Evolutionary conservation across 805 yeast genomes (phyloP).

Genomic region (Ogataea haglerorum): DNA sequence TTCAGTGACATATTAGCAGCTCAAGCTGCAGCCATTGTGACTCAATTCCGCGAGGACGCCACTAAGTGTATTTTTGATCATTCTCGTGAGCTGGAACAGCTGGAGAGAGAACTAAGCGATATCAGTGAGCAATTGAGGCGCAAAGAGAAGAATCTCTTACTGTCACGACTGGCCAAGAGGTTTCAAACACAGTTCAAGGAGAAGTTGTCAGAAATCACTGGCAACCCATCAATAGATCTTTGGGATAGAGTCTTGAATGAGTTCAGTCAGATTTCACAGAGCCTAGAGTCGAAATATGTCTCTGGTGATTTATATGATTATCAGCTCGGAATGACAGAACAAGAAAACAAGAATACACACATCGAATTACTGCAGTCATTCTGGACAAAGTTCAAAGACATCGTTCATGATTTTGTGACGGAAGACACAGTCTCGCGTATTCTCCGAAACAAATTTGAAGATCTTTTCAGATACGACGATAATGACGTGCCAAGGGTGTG

Average conservation of each 20-base stretch:
- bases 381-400: conserved; percentile 63
- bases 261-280: conserved; percentile 38
- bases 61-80: conserved; percentile 33
- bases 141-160: conserved; percentile 41
- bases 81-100: conserved; percentile 33
- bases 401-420: conserved; percentile 57
- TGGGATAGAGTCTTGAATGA: conserved; percentile 59
- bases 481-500: conserved; percentile 81
- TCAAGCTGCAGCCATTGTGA: conserved; percentile 20
- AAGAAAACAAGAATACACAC: conserved; percentile 40
- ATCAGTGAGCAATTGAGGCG: conserved; percentile 32
- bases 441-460: conserved; percentile 79
- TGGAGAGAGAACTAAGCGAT: conserved; percentile 31
- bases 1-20: conserved; percentile 25
- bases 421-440: conserved; percentile 64
- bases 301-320: conserved; percentile 48
- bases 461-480: conserved; percentile 75
- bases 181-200: conserved; percentile 48
- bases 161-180: conserved; percentile 43
- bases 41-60: conserved; percentile 33
- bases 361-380: conserved; percentile 47
- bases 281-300: conserved; percentile 31
- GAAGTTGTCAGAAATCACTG: conserved; percentile 44
- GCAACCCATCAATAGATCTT: conserved; percentile 45
- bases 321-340: conserved; percentile 53